Evolutionary conservation across 78 protist species (phyloP).

Genomic region (Guillardia theta): DNA sequence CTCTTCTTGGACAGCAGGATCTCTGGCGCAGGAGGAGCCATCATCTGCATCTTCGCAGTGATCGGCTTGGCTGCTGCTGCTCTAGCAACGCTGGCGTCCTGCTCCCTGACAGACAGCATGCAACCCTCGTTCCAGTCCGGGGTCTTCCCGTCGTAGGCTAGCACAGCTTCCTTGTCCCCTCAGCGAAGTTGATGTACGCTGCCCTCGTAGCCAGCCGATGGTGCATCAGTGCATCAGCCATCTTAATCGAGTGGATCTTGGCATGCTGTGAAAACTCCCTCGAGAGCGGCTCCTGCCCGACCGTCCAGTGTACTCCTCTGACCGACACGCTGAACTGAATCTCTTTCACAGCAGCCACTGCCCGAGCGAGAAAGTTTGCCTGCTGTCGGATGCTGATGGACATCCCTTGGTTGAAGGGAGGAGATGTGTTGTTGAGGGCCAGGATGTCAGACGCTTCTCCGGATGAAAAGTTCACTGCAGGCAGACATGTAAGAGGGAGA

Average conservation of each 20-base stretch:
- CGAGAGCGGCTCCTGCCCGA: neutral
- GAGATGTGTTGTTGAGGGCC: neutral
- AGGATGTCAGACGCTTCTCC: neutral
- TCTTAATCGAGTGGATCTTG: neutral
- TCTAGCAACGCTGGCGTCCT: too few species aligned
- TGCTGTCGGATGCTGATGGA: neutral
- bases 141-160: too few species aligned
- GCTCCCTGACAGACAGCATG: too few species aligned
- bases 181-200: neutral
- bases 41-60: too few species aligned
- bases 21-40: too few species aligned
- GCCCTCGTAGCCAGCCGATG: neutral
- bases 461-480: neutral
- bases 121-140: too few species aligned
- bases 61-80: too few species aligned
- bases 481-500: too few species aligned
- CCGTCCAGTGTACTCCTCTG: neutral
- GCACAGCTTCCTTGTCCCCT: too few species aligned
- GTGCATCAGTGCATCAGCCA: neutral
- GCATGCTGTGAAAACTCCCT: neutral
- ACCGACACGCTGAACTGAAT: slow-evolving; percentile 18
- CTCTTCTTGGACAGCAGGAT: too few species aligned
- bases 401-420: neutral
- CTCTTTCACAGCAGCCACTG: neutral
- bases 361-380: neutral